Evolutionary conservation across 2,329 filamentous ascomycete genomes (phyloP).

Genomic region (Phyllosticta citrichinensis): DNA sequence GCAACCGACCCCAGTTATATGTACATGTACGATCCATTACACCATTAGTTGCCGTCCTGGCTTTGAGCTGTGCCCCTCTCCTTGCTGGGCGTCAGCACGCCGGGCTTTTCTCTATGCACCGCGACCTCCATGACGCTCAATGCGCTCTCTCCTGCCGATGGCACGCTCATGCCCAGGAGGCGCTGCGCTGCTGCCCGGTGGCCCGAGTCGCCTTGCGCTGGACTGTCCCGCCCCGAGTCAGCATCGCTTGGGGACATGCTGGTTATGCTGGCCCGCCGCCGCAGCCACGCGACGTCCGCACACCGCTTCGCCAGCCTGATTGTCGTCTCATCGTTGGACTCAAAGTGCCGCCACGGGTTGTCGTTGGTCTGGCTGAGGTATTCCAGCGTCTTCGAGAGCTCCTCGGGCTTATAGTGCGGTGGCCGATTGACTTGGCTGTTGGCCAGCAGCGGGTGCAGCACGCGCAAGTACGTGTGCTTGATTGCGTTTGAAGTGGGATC

Average conservation of each 20-base stretch:
- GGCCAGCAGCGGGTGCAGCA: constrained; percentile 79
- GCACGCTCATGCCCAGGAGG: constrained; percentile 29
- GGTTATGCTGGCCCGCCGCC: constrained; percentile 12
- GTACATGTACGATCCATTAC: neutral
- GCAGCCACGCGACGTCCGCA: constrained; percentile 59
- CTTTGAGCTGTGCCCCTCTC: neutral
- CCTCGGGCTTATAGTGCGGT: constrained; percentile 83
- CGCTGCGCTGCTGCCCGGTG: constrained; percentile 29
- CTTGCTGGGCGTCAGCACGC: constrained; percentile 30
- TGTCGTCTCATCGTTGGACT: constrained; percentile 71
- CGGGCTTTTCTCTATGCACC: constrained; percentile 29
- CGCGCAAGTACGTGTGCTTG: constrained; percentile 87
- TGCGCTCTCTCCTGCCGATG: constrained; percentile 25
- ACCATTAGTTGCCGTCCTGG: neutral
- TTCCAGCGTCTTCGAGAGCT: constrained; percentile 65
- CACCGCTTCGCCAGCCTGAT: constrained; percentile 68
- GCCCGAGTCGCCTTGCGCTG: constrained; percentile 17
- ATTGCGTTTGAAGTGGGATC: constrained; percentile 44
- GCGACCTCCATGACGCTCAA: constrained; percentile 31
- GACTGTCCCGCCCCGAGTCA: constrained; percentile 1
- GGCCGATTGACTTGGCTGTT: constrained; percentile 83
- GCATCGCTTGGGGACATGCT: neutral
- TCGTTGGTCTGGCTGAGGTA: constrained; percentile 55
- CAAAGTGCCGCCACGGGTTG: constrained; percentile 49
- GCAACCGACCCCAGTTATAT: neutral